A percentile compares a stretch with the other conserved stretches of the same genome.
These are phyloP conservation scores for Xylaria telfairii DNA, from an alignment of 495 filamentous ascomycete species.

Conservation along the genomic window DNA sequence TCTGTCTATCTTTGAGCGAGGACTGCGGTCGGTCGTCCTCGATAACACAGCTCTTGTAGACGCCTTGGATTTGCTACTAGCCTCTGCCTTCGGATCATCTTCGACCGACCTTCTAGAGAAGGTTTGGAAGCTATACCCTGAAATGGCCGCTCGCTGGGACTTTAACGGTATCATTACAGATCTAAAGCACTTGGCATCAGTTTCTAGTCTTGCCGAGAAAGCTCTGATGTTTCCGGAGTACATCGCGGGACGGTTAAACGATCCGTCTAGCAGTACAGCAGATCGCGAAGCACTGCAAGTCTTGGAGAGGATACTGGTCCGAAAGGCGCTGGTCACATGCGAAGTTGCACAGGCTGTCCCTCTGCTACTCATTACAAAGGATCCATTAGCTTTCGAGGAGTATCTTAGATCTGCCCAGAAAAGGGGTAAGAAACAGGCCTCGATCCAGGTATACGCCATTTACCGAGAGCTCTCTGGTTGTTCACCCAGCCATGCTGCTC, in stretches of 20 bases:
- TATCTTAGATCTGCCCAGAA: slow-evolving; percentile 30
- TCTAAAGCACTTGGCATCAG: slow-evolving; percentile 22
- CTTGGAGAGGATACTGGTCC: slow-evolving; percentile 37
- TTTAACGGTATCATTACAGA: slow-evolving; percentile 28
- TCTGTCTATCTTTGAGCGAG: slow-evolving; percentile 33
- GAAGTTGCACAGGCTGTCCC: slow-evolving; percentile 31
- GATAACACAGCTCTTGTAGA: slow-evolving; percentile 28
- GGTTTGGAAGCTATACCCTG: slow-evolving; percentile 34
- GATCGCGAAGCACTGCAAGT: slow-evolving; percentile 30
- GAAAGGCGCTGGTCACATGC: slow-evolving; percentile 35
- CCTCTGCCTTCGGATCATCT: slow-evolving; percentile 28
- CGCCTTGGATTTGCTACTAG: slow-evolving; percentile 35
- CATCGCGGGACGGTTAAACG: slow-evolving; percentile 13
- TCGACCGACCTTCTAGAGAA: slow-evolving; percentile 25
- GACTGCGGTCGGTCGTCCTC: slow-evolving; percentile 23
- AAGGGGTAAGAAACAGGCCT: slow-evolving; percentile 31
- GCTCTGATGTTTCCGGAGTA: slow-evolving; percentile 30
- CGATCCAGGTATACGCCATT: slow-evolving; percentile 39
- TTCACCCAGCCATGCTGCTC: slow-evolving; percentile 35
- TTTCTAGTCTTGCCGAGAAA: slow-evolving; percentile 30
- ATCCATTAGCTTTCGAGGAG: slow-evolving; percentile 38
- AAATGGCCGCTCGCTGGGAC: slow-evolving; percentile 34
- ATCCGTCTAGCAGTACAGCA: slow-evolving; percentile 11
- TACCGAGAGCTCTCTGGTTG: slow-evolving; percentile 44
- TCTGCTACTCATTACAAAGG: slow-evolving; percentile 38